Conservation (phyloP, 768 basidiomycete genomes). For the Psilocybe tampanensis region DNA sequence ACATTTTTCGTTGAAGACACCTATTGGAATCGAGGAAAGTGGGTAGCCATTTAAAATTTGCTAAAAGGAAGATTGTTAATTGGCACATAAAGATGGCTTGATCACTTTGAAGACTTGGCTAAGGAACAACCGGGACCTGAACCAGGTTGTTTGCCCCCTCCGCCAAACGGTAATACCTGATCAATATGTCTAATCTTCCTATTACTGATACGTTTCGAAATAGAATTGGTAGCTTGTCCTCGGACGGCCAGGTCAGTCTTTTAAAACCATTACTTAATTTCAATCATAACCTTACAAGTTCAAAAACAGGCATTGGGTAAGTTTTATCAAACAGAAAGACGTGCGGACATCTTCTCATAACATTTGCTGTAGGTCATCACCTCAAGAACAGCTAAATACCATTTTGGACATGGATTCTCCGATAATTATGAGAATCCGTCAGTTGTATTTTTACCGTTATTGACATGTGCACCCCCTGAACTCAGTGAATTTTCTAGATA, state of each 20-base stretch:
- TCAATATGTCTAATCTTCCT: not conserved
- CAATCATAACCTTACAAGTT: conserved; percentile 11
- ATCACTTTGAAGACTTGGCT: conserved; percentile 62
- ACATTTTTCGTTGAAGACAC: conserved; percentile 73
- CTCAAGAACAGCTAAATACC: conserved; percentile 65
- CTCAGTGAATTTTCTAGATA: conserved; percentile 45
- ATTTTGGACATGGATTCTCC: conserved; percentile 56
- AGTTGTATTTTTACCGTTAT: no score
- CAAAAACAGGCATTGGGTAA: conserved; percentile 68
- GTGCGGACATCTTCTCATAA: not conserved
- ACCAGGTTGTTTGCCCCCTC: conserved; percentile 62
- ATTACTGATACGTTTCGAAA: not conserved
- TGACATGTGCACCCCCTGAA: no score
- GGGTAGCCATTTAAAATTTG: conserved; percentile 19
- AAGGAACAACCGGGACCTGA: conserved; percentile 61
- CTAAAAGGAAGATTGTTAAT: not conserved
- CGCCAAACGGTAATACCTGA: conserved; percentile 53
- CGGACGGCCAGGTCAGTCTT: conserved; percentile 59
- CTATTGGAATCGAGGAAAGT: conserved; percentile 77
- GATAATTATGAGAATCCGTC: conserved; percentile 68
- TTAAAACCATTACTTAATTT: not conserved
- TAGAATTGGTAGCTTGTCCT: conserved; percentile 77
- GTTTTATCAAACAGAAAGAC: conserved; percentile 6
- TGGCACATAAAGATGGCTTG: conserved; percentile 52
- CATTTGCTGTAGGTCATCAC: conserved; percentile 50